Evolutionary conservation across 1,284 basidiomycete genomes (phyloP), one percentile per base, ranked within the genome.

Genomic region (Cutaneotrichosporon curvatum): DNA sequence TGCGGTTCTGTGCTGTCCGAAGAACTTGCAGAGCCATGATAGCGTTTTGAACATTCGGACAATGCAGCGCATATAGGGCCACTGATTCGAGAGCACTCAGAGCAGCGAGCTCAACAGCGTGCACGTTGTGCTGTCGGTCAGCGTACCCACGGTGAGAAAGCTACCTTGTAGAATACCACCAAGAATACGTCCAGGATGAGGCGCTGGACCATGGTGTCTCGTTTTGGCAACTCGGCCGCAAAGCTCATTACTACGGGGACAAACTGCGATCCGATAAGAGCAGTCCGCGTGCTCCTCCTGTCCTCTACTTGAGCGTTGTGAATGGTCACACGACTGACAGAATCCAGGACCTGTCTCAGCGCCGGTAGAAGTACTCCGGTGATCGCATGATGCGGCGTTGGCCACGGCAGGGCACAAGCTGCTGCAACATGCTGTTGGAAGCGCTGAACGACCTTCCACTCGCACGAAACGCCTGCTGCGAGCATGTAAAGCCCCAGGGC

Each of bases 401-500:
- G 43, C 60, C 62, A 66, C 0, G 65, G 64, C 4, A 53, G 28
- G 4, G 52, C 47, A 16, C 60, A 61, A 1, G 56, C 53, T 0
- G 61, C 56, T 10, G 62, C 62, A 4, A 66, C 64, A 36, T 64
- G 63, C 40, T 61, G 65, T 32, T 67, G 65, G 45, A 69, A 64
- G 5, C 58, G 46, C 38, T 69, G 67, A 4, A 61, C 51, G 1
- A 44, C 16, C 0, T 41, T 32, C 60, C 62, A 69, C 1, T 51
- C 43, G 21, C 64, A 59, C 1, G 43, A 31, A 2, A 67, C 52
- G 1, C 62, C 65, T 3, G 56, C 36, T 0, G 67, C 51, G 4
- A 69, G 43, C 63, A 67, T 66, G 31, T 64, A 50, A 19, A 69
- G 47, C 0, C 62, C 65, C 0, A 69, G 45, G 1, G 60, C 49